Percentiles rank a stretch among this genome's conserved stretches.
These are phyloP conservation scores for Zea mays DNA, from an alignment of 176 grass and related monocot species.

Conservation along the genomic window Zm-B73-REFERENCE-NAM-5.0 NC_050097.1:64848501-64849000, in stretches of 20 bases:
- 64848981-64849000: neutral
- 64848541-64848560: neutral
- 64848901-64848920: neutral
- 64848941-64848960: neutral
- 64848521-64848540: neutral
- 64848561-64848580: neutral
- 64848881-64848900: neutral
- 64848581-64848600: neutral
- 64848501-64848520: neutral
- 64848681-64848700: neutral
- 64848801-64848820: neutral
- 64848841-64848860: neutral
- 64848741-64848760: neutral
- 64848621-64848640: neutral
- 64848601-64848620: neutral
- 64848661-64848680: neutral
- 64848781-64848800: neutral
- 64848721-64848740: neutral
- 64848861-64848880: neutral
- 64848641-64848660: neutral
- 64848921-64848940: neutral
- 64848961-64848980: neutral
- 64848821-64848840: neutral
- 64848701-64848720: neutral
- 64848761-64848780: slow-evolving; percentile 1